Conservation (phyloP, 2,329 filamentous ascomycete species). For the Colletotrichum caudatum region DNA sequence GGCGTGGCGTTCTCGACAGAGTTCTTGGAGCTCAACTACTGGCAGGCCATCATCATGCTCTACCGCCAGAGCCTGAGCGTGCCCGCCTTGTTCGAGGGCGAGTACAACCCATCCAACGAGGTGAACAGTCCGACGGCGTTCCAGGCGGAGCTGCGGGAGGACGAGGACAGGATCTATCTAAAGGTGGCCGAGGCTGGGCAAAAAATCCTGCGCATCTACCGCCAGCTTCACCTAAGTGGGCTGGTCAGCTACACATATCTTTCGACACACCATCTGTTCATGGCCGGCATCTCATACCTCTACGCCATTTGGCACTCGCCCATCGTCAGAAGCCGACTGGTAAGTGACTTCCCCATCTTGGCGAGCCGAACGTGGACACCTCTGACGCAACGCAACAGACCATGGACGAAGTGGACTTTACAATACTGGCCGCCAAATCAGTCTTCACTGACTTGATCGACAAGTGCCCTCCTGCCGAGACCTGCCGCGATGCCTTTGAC, state of each 20-base stretch:
- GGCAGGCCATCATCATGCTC: constrained; percentile 96
- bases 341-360: constrained; percentile 61
- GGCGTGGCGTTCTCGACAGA: constrained; percentile 91
- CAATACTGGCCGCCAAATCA: constrained; percentile 90
- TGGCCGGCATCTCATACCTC: constrained; percentile 95
- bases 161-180: constrained; percentile 91
- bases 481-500: constrained; percentile 93
- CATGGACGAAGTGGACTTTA: constrained; percentile 98
- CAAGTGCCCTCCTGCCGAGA: constrained; percentile 94
- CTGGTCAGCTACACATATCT: constrained; percentile 97
- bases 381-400: constrained; percentile 62
- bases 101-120: constrained; percentile 75
- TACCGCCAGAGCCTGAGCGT: constrained; percentile 92
- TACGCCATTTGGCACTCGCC: constrained; percentile 98
- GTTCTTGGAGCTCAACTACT: constrained; percentile 95
- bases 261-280: constrained; percentile 95
- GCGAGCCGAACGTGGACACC: not conserved
- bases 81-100: constrained; percentile 84
- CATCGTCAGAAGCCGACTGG: constrained; percentile 85
- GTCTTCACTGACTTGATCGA: constrained; percentile 92
- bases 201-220: constrained; percentile 89
- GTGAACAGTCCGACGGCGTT: constrained; percentile 73
- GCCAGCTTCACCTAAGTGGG: constrained; percentile 87
- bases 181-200: constrained; percentile 97
- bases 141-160: constrained; percentile 76